Conservation (phyloP, 208 protist genomes). For the Naegleria fowleri region DNA sequence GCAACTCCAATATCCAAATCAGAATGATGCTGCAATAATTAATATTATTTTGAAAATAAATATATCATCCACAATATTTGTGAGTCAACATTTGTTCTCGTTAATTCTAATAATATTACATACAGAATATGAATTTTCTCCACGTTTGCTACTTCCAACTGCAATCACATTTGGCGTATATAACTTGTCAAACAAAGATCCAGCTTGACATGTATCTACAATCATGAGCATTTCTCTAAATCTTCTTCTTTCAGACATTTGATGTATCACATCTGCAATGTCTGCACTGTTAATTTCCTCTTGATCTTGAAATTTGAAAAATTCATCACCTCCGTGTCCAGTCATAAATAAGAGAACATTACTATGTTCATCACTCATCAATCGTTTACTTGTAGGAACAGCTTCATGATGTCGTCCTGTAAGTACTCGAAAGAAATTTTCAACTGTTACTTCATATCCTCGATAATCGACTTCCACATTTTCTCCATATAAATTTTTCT, state of each 20-base stretch:
- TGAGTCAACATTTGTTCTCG: too few species aligned
- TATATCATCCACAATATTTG: constrained; percentile 53
- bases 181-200: constrained; percentile 72
- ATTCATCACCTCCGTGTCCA: constrained; percentile 90
- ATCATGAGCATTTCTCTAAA: constrained; percentile 85
- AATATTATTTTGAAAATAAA: constrained; percentile 13
- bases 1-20: constrained; percentile 66
- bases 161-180: constrained; percentile 57
- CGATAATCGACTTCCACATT: constrained; percentile 92
- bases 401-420: constrained; percentile 39
- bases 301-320: constrained; percentile 93
- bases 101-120: constrained; percentile 4
- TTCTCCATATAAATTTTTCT: constrained; percentile 72
- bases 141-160: constrained; percentile 49
- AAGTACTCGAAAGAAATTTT: constrained; percentile 78
- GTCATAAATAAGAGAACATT: constrained; percentile 93
- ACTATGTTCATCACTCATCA: constrained; percentile 81
- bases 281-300: constrained; percentile 76
- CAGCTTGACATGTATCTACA: constrained; percentile 92
- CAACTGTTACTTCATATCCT: constrained; percentile 90
- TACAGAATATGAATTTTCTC: constrained; percentile 71
- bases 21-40: constrained; percentile 48
- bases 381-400: constrained; percentile 77
- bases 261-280: constrained; percentile 85
- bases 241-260: constrained; percentile 84